phyloP scores from a whole-genome alignment of 2,329 filamentous ascomycete genomes.

The Neopestalotiopsis sp. region DNA sequence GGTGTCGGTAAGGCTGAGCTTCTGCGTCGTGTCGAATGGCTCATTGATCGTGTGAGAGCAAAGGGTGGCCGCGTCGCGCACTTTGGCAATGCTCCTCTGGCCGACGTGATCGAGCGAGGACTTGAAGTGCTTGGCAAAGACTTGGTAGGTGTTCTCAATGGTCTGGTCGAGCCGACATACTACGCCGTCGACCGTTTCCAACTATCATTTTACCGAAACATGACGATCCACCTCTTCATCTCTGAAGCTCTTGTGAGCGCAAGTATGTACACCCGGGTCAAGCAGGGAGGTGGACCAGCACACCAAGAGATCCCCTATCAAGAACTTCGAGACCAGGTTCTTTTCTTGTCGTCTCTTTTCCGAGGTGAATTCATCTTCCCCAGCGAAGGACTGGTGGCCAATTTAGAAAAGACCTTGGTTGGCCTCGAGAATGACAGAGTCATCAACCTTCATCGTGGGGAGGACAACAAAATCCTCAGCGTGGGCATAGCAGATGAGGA shows the following conservation, averaged over 20 bases:
- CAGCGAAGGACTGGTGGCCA: slow-evolving; percentile 79
- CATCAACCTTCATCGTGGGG: slow-evolving; percentile 68
- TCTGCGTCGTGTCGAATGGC: slow-evolving; percentile 87
- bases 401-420: slow-evolving; percentile 79
- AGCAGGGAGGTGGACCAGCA: slow-evolving; percentile 84
- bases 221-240: slow-evolving; percentile 98
- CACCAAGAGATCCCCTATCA: slow-evolving; percentile 80
- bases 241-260: slow-evolving; percentile 89
- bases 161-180: slow-evolving; percentile 87
- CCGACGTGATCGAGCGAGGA: slow-evolving; percentile 84
- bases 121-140: slow-evolving; percentile 91
- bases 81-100: slow-evolving; percentile 81
- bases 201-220: slow-evolving; percentile 97
- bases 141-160: slow-evolving; percentile 80
- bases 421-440: slow-evolving; percentile 82
- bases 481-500: slow-evolving; percentile 81
- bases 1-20: slow-evolving; percentile 90
- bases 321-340: slow-evolving; percentile 78
- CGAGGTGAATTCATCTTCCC: slow-evolving; percentile 97
- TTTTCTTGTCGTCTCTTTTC: slow-evolving; percentile 92
- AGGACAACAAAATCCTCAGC: slow-evolving; percentile 61
- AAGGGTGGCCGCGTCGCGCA: slow-evolving; percentile 94
- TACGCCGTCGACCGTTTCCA: slow-evolving; percentile 97
- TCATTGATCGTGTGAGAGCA: slow-evolving; percentile 78
- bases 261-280: slow-evolving; percentile 89